phyloP scores from a whole-genome alignment of 257 asterid species.

The Mitragyna speciosa region DNA sequence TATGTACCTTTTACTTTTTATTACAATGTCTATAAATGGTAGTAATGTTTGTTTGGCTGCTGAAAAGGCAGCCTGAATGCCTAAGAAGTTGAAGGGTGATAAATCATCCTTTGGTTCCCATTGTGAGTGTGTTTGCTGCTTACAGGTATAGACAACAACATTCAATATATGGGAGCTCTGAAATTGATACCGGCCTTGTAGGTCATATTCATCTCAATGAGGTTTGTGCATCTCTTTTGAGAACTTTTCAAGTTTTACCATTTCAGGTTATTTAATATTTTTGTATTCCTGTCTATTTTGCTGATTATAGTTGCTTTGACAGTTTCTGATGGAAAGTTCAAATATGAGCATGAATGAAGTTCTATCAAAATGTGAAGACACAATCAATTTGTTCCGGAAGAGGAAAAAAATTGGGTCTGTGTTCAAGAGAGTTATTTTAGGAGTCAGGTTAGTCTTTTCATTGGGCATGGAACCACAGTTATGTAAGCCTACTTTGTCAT shows the following conservation, averaged over 20 bases:
- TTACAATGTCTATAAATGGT: neutral
- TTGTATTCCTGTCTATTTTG: constrained; percentile 19
- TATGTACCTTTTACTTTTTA: neutral
- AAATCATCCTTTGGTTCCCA: neutral
- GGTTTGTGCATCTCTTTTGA: constrained; percentile 43
- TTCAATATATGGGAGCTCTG: constrained; percentile 38
- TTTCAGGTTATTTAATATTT: constrained; percentile 1
- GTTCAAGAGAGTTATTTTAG: constrained; percentile 61
- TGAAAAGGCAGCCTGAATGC: neutral
- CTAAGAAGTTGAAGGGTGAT: neutral
- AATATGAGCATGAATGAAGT: constrained; percentile 53
- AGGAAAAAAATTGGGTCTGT: constrained; percentile 59
- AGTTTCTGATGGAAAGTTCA: constrained; percentile 53
- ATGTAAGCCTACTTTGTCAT: neutral
- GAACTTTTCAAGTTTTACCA: constrained; percentile 1
- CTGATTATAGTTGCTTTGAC: constrained; percentile 29
- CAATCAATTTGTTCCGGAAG: constrained; percentile 46
- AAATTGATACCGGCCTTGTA: constrained; percentile 58
- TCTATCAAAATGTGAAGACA: constrained; percentile 68
- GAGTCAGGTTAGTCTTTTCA: constrained; percentile 58
- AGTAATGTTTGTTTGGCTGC: neutral
- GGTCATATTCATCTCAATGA: constrained; percentile 89
- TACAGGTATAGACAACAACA: constrained; percentile 63
- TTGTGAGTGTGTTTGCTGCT: constrained; percentile 12
- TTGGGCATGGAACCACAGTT: constrained; percentile 18